phyloP scores from a whole-genome alignment of 1,139 yeast genomes.

The Debaryomyces nepalensis region DNA sequence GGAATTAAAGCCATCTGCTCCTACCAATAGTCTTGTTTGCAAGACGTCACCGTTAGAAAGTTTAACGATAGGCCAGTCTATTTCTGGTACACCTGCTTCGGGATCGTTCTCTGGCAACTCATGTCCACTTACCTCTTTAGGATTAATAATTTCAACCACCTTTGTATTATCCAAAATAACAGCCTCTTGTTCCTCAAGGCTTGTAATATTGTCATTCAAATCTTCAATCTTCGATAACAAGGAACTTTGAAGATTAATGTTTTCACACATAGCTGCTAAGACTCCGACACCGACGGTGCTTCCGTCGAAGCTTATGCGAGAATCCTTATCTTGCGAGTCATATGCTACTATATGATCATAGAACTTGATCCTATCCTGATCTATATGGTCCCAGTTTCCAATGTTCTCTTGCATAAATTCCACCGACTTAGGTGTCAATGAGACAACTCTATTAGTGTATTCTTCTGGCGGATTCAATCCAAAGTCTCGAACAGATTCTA shows the following conservation, averaged over 20 bases:
- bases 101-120: slow-evolving; percentile 23
- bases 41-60: slow-evolving; percentile 67
- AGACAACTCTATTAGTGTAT: slow-evolving; percentile 81
- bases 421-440: slow-evolving; percentile 82
- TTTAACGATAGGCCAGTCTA: slow-evolving; percentile 79
- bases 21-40: slow-evolving; percentile 77
- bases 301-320: slow-evolving; percentile 74
- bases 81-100: slow-evolving; percentile 29
- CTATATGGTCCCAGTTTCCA: slow-evolving; percentile 78
- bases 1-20: slow-evolving; percentile 96
- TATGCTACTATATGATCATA: slow-evolving; percentile 85
- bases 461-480: slow-evolving; percentile 56
- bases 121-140: slow-evolving; percentile 22
- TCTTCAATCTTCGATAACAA: slow-evolving; percentile 62
- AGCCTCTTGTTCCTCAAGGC: slow-evolving; percentile 24
- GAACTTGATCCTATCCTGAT: slow-evolving; percentile 70
- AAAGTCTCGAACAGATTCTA: slow-evolving; percentile 59
- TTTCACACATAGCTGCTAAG: slow-evolving; percentile 87
- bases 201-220: slow-evolving; percentile 35
- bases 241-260: slow-evolving; percentile 78
- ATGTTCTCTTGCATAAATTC: slow-evolving; percentile 62
- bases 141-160: slow-evolving; percentile 56
- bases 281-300: slow-evolving; percentile 45
- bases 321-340: slow-evolving; percentile 73
- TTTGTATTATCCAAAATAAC: slow-evolving; percentile 63